Conservation (phyloP, 139 green algal genomes). For the Picochlorum sp. region DNA sequence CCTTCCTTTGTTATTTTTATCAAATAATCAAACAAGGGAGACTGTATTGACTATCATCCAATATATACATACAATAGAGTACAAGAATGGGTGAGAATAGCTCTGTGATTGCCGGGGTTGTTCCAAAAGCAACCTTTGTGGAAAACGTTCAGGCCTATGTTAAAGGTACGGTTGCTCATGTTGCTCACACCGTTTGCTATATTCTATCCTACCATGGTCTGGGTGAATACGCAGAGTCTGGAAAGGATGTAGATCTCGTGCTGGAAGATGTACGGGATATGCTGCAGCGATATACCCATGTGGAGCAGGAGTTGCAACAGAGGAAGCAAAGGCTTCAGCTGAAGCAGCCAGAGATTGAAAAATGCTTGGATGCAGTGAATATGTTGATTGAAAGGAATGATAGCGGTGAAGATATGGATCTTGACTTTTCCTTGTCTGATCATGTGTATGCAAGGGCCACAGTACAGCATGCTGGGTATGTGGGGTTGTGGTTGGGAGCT, state of each 20-base stretch:
- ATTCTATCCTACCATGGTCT: too few relatives aligned
- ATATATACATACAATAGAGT: too few relatives aligned
- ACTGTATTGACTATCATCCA: too few relatives aligned
- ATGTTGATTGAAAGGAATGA: slow-evolving; percentile 28
- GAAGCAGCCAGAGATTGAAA: slow-evolving; percentile 50
- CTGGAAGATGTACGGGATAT: slow-evolving; percentile 32
- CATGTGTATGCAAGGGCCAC: slow-evolving; percentile 53
- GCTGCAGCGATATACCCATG: slow-evolving; percentile 37
- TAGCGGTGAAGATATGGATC: slow-evolving; percentile 16
- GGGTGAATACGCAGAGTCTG: slow-evolving; percentile 4
- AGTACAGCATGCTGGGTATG: slow-evolving; percentile 30
- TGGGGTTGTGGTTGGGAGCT: slow-evolving; percentile 73
- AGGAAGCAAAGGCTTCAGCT: slow-evolving; percentile 22
- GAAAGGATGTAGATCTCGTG: slow-evolving; percentile 23
- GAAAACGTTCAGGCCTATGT: slow-evolving; percentile 40
- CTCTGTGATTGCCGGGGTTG: slow-evolving; percentile 16
- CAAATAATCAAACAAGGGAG: too few relatives aligned
- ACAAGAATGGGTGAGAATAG: background rate
- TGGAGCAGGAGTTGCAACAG: slow-evolving; percentile 41
- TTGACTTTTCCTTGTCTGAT: slow-evolving; percentile 60
- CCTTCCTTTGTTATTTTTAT: too few relatives aligned
- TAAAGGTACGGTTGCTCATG: slow-evolving; percentile 15
- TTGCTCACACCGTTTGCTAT: too few relatives aligned
- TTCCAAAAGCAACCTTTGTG: slow-evolving; percentile 41
- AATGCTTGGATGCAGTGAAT: slow-evolving; percentile 36